phyloP scores from a whole-genome alignment of 2,329 filamentous ascomycete species.

The Xylaria polymorpha region DNA sequence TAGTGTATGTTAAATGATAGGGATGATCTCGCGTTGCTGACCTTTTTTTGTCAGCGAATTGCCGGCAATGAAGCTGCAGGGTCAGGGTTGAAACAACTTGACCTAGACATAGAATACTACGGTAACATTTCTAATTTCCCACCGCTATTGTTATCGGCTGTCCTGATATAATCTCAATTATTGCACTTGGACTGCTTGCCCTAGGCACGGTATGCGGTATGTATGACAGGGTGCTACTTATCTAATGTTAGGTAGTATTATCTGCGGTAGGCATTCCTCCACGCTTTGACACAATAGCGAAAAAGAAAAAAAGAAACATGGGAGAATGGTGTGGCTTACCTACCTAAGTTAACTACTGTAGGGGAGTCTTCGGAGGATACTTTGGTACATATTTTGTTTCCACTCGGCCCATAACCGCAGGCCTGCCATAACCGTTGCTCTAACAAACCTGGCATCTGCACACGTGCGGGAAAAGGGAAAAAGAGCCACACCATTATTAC shows the following conservation, averaged over 20 bases:
- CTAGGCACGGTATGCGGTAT: constrained; percentile 6
- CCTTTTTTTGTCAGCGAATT: constrained; percentile 27
- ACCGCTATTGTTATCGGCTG: constrained; percentile 10
- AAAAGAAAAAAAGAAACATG: neutral
- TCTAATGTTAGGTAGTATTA: constrained; percentile 4
- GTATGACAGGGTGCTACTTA: constrained; percentile 4
- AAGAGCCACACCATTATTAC: constrained; percentile 33
- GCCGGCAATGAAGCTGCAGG: constrained; percentile 35
- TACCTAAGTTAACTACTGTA: no score
- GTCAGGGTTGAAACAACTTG: constrained; percentile 30
- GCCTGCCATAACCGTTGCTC: constrained; percentile 26
- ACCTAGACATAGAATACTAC: constrained; percentile 27
- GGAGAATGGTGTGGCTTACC: constrained; percentile 8
- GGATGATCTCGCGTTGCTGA: constrained; percentile 27
- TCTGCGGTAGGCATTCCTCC: neutral
- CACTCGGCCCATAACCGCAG: constrained; percentile 25
- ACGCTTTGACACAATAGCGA: neutral
- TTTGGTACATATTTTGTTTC: neutral
- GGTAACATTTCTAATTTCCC: constrained; percentile 34
- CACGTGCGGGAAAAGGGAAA: constrained; percentile 33
- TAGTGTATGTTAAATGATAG: constrained; percentile 19
- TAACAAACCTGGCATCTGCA: constrained; percentile 34
- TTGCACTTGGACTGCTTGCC: neutral
- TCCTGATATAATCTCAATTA: constrained; percentile 11
- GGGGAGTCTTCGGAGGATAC: neutral